phyloP scores from a whole-genome alignment of 257 asterid genomes.

The Ocimum tenuiflorum region DNA sequence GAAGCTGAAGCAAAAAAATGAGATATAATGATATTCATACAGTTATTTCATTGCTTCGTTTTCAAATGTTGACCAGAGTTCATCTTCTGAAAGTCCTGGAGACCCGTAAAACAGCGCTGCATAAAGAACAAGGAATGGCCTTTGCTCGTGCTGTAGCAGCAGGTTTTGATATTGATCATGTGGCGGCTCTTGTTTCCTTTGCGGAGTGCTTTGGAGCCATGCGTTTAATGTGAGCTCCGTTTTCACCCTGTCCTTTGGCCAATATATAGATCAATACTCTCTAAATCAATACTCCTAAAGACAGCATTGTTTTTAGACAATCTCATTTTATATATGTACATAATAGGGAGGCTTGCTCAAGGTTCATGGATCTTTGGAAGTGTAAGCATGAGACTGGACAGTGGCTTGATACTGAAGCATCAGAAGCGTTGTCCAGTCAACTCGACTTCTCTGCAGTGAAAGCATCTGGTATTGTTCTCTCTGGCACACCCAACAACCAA shows the following conservation, averaged over 20 bases:
- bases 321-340: slow-evolving; percentile 9
- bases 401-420: slow-evolving; percentile 84
- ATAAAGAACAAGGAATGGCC: slow-evolving; percentile 96
- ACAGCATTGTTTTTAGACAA: not conserved
- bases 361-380: slow-evolving; percentile 75
- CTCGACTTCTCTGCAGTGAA: slow-evolving; percentile 50
- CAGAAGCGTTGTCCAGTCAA: slow-evolving; percentile 45
- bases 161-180: slow-evolving; percentile 73
- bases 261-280: not conserved
- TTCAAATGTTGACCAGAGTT: slow-evolving; percentile 46
- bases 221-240: slow-evolving; percentile 61
- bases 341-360: slow-evolving; percentile 84
- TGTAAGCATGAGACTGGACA: slow-evolving; percentile 87
- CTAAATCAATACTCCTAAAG: not conserved
- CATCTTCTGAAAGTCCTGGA: slow-evolving; percentile 85
- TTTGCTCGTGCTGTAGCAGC: slow-evolving; percentile 98
- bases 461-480: slow-evolving; percentile 55
- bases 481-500: slow-evolving; percentile 42
- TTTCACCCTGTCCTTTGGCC: slow-evolving; percentile 5
- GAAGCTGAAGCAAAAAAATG: not conserved
- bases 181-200: slow-evolving; percentile 65
- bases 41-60: slow-evolving; percentile 21
- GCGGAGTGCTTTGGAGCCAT: slow-evolving; percentile 84
- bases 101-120: slow-evolving; percentile 68
- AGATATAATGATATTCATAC: not conserved